A percentile compares a stretch with the other conserved stretches of the same genome.
Evolutionary conservation across 257 asterid species (phyloP).

Genomic region (Oldenlandia corymbosa): DNA sequence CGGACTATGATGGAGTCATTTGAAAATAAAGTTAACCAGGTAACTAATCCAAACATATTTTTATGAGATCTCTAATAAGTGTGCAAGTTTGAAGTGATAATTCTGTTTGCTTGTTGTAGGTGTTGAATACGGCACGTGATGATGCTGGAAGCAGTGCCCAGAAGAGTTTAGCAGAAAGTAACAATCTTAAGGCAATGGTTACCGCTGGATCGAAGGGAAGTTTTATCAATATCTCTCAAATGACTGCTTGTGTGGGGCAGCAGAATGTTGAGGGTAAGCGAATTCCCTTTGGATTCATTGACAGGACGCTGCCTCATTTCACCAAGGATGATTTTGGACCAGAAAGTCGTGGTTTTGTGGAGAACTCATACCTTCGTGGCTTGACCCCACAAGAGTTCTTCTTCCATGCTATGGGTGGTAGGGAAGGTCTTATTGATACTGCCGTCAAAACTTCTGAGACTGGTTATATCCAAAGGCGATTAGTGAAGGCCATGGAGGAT

Average conservation of each 20-base stretch:
- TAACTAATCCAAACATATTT: constrained; percentile 9
- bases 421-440: constrained; percentile 98
- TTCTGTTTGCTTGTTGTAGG: constrained; percentile 39
- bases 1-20: constrained; percentile 96
- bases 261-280: constrained; percentile 99
- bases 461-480: constrained; percentile 93
- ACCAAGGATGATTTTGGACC: constrained; percentile 93
- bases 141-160: constrained; percentile 99
- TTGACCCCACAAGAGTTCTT: constrained; percentile 97
- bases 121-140: constrained; percentile 98
- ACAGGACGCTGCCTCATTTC: constrained; percentile 91
- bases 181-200: constrained; percentile 98
- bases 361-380: constrained; percentile 94
- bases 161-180: constrained; percentile 91
- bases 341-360: constrained; percentile 99
- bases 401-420: constrained; percentile 99
- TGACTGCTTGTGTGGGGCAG: constrained; percentile 99
- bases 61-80: background rate
- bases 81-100: constrained; percentile 1
- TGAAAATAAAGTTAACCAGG: constrained; percentile 98
- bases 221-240: constrained; percentile 96
- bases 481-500: constrained; percentile 99
- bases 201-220: constrained; percentile 99
- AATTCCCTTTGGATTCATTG: constrained; percentile 90
- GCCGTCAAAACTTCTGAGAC: constrained; percentile 99